Evolutionary conservation across 1,284 basidiomycete genomes (phyloP).

Genomic region (Sanghuangporus sanghuang): DNA sequence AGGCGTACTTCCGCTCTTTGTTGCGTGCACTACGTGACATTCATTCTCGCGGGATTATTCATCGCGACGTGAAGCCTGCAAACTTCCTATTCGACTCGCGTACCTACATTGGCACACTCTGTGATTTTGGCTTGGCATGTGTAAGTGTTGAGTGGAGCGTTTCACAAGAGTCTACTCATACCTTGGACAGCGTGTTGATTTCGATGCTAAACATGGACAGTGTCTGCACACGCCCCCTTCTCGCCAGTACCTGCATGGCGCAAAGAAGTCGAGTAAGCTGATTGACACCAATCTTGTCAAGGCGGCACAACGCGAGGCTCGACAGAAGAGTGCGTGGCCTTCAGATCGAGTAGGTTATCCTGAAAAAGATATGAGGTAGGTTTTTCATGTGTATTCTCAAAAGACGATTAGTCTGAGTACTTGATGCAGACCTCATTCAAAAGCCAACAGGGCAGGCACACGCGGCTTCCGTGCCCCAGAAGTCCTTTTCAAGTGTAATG

Average conservation of each 20-base stretch:
- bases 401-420: not conserved
- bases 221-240: conserved; percentile 75
- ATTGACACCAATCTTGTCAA: conserved; percentile 42
- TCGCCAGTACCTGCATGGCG: conserved; percentile 63
- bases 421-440: conserved; percentile 65
- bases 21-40: conserved; percentile 88
- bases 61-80: conserved; percentile 97
- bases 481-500: conserved; percentile 91
- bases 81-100: conserved; percentile 95
- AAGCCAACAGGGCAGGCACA: conserved; percentile 96
- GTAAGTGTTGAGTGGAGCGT: conserved; percentile 38
- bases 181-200: conserved; percentile 29
- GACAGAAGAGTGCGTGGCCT: conserved; percentile 46
- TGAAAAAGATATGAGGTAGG: conserved; percentile 60
- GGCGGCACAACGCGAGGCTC: conserved; percentile 55
- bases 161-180: not conserved
- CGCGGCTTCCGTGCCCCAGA: conserved; percentile 97
- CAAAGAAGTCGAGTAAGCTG: conserved; percentile 33
- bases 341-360: conserved; percentile 72
- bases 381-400: conserved; percentile 1
- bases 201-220: conserved; percentile 36
- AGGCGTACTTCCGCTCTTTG: conserved; percentile 87
- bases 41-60: conserved; percentile 86
- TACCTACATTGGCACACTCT: conserved; percentile 81
- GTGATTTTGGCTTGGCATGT: conserved; percentile 94